Evolutionary conservation across 2,329 filamentous ascomycete genomes (phyloP).

Genomic region (Penicillium aurantiogriseum): DNA sequence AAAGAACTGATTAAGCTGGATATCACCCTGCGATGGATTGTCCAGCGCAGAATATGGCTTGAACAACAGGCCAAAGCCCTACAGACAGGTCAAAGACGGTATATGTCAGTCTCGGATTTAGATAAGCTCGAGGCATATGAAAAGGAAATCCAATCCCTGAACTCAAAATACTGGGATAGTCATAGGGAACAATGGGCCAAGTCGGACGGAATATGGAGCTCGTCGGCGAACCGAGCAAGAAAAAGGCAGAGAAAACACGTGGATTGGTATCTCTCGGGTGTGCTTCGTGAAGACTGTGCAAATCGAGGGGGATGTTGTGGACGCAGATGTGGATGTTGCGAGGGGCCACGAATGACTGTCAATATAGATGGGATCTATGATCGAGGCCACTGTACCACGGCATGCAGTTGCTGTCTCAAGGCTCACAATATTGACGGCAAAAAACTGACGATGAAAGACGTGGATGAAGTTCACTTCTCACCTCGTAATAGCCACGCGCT

Average conservation of each 20-base stretch:
- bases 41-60: not conserved
- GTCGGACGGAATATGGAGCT: not conserved
- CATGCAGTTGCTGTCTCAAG: not conserved
- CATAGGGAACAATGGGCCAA: not conserved
- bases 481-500: not conserved
- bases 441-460: not conserved
- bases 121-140: not conserved
- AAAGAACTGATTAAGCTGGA: not conserved
- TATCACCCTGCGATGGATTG: not conserved
- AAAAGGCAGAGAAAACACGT: not conserved
- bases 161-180: not conserved
- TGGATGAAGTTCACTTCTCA: not conserved
- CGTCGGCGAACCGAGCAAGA: not conserved
- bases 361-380: not conserved
- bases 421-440: not conserved
- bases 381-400: not conserved
- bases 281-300: not conserved
- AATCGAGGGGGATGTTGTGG: not conserved
- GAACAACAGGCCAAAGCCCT: not conserved
- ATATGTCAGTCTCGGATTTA: not conserved
- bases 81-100: not conserved
- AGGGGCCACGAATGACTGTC: not conserved
- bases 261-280: not conserved
- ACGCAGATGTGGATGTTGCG: not conserved
- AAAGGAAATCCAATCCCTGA: not conserved